Evolutionary conservation across 164 flowering plant genomes (phyloP).

Genomic region (Sedum album): DNA sequence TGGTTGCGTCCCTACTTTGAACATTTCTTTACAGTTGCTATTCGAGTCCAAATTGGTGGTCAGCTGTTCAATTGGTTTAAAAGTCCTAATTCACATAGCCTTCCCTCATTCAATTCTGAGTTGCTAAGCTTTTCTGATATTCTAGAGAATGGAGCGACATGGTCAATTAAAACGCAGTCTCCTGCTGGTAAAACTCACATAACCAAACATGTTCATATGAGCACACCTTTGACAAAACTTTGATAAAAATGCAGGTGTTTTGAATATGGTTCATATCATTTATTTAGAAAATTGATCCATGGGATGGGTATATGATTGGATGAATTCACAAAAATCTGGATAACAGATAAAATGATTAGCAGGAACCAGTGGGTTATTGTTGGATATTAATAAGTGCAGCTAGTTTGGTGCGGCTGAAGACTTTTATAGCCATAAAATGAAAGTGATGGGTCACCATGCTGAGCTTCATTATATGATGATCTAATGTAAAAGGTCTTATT

Average conservation of each 20-base stretch:
- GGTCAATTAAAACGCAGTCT: neutral
- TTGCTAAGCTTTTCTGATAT: neutral
- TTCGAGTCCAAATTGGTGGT: constrained; percentile 4
- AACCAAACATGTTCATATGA: neutral
- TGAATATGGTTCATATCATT: neutral
- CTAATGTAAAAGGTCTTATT: neutral
- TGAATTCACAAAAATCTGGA: neutral
- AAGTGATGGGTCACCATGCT: constrained; percentile 7
- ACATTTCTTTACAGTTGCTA: neutral
- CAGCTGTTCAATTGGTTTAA: neutral
- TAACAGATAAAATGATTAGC: neutral
- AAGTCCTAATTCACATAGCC: neutral
- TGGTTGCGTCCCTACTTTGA: neutral
- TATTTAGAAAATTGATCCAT: neutral
- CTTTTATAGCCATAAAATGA: constrained; percentile 1
- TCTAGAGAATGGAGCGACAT: neutral
- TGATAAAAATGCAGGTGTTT: constrained; percentile 1
- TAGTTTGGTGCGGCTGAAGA: constrained; percentile 3
- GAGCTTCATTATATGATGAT: neutral
- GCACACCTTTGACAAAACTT: neutral
- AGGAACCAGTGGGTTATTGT: neutral
- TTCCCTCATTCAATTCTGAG: constrained; percentile 1
- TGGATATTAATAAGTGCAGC: neutral
- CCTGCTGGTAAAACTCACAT: neutral
- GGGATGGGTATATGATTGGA: neutral